Evolutionary conservation across 2,329 filamentous ascomycete species (phyloP).

Genomic region (Aspergillus sclerotialis): DNA sequence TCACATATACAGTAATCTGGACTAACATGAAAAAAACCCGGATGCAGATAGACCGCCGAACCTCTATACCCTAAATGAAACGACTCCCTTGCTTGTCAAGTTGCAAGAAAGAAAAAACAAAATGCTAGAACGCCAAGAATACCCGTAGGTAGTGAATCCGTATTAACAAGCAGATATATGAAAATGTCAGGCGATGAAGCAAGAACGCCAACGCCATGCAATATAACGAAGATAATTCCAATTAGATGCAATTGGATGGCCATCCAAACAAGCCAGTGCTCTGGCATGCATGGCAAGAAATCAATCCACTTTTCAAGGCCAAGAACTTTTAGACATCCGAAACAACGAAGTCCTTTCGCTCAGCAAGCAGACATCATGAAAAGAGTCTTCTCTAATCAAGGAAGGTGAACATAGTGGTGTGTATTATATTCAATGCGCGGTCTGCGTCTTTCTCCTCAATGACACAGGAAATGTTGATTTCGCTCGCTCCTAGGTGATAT

Average conservation of each 20-base stretch:
- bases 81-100: no score
- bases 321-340: neutral
- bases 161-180: no score
- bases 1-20: no score
- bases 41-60: no score
- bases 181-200: neutral
- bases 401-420: conserved; percentile 95
- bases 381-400: conserved; percentile 53
- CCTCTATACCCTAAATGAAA: no score
- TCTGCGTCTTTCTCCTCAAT: conserved; percentile 88
- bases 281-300: neutral
- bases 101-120: conserved; percentile 1
- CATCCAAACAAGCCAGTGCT: neutral
- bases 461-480: conserved; percentile 98
- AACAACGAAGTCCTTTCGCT: neutral
- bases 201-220: conserved; percentile 18
- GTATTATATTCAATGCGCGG: conserved; percentile 89
- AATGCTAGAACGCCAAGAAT: no score
- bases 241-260: conserved; percentile 6
- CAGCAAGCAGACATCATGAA: conserved; percentile 1
- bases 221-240: conserved; percentile 5
- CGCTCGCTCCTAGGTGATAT: conserved; percentile 66
- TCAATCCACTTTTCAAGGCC: neutral
- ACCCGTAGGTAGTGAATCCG: no score
- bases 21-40: no score